Conservation (phyloP, 805 yeast species). For the Cyberlindnera mycetangii region DNA sequence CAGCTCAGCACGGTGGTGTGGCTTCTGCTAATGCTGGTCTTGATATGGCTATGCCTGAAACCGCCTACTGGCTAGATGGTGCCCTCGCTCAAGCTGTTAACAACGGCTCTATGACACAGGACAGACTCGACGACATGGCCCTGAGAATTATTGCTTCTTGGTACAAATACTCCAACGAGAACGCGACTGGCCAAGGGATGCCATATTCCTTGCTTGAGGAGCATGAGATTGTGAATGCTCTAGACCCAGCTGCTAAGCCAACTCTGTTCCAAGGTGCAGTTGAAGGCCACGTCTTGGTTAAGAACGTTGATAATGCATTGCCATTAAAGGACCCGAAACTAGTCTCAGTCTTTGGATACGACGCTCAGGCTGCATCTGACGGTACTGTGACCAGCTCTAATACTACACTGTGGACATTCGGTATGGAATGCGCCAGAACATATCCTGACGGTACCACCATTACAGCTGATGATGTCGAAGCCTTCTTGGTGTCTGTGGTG, state of each 20-base stretch:
- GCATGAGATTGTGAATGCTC: slow-evolving; percentile 6
- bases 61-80: slow-evolving; percentile 8
- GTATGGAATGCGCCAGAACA: not conserved
- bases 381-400: slow-evolving; percentile 3
- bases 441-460: slow-evolving; percentile 4
- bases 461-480: not conserved
- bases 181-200: slow-evolving; percentile 10
- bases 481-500: not conserved
- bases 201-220: slow-evolving; percentile 1
- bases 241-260: slow-evolving; percentile 9
- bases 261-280: slow-evolving; percentile 11
- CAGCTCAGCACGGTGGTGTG: slow-evolving; percentile 8
- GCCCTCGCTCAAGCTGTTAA: slow-evolving; percentile 2
- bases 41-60: slow-evolving; percentile 10
- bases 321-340: slow-evolving; percentile 8
- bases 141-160: slow-evolving; percentile 7
- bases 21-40: slow-evolving; percentile 6
- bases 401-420: not conserved
- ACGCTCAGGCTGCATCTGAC: slow-evolving; percentile 2
- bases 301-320: slow-evolving; percentile 8
- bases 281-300: slow-evolving; percentile 10
- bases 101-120: slow-evolving; percentile 6
- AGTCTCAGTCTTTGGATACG: slow-evolving; percentile 11
- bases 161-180: slow-evolving; percentile 8
- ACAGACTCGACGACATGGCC: slow-evolving; percentile 12